Evolutionary conservation across 305 asterid genomes (phyloP).

Genomic region (Fraxinus ornus): DNA sequence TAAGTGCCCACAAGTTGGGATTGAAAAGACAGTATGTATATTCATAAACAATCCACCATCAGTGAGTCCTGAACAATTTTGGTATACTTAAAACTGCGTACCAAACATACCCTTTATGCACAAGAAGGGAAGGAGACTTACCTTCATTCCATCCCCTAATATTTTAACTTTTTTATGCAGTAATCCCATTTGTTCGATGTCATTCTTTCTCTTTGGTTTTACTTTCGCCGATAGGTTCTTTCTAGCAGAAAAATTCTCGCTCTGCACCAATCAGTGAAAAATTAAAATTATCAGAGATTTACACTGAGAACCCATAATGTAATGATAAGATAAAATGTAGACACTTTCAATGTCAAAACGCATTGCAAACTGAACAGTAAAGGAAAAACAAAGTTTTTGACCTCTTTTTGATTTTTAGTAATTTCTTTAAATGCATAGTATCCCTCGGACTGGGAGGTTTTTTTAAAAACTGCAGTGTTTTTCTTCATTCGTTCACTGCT

Average conservation of each 20-base stretch:
- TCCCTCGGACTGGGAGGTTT: constrained; percentile 49
- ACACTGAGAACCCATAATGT: not conserved
- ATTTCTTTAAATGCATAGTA: constrained; percentile 41
- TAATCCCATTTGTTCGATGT: constrained; percentile 53
- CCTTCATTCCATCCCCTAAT: constrained; percentile 84
- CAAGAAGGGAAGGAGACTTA: constrained; percentile 34
- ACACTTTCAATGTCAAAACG: constrained; percentile 6
- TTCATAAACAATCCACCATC: not conserved
- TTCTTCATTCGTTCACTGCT: constrained; percentile 60
- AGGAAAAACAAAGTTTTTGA: not conserved
- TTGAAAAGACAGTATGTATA: constrained; percentile 5
- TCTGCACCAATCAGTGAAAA: constrained; percentile 50
- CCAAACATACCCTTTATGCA: constrained; percentile 8
- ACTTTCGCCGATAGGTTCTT: constrained; percentile 58
- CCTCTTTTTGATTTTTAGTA: constrained; percentile 61
- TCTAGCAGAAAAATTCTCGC: constrained; percentile 52
- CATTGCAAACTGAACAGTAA: not conserved
- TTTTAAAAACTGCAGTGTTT: constrained; percentile 45
- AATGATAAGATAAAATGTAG: not conserved
- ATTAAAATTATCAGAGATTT: constrained; percentile 16
- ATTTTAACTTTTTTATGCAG: constrained; percentile 77
- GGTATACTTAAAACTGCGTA: not conserved
- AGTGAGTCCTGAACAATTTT: not conserved
- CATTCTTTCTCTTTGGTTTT: constrained; percentile 76
- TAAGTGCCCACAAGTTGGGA: constrained; percentile 11